phyloP scores from a whole-genome alignment of 495 filamentous ascomycete genomes.

The Penicillium antarcticum region DNA sequence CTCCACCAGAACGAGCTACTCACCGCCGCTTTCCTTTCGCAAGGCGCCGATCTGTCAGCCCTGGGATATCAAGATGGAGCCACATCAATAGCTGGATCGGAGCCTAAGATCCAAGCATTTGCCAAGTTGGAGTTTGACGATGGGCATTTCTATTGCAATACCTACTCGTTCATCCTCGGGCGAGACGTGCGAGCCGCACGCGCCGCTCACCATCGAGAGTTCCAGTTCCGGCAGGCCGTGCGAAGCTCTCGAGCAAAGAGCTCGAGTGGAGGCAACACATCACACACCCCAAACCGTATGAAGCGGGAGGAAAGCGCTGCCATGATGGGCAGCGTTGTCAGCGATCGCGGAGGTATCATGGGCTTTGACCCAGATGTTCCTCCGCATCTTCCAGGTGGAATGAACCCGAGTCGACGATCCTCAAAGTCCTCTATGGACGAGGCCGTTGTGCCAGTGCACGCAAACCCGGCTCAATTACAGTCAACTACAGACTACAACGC shows the following conservation, averaged over 20 bases:
- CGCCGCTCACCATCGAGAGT: constrained; percentile 47
- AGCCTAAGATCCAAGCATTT: constrained; percentile 56
- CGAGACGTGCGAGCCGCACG: constrained; percentile 58
- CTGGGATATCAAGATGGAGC: constrained; percentile 39
- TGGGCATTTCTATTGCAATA: constrained; percentile 71
- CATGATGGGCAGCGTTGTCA: constrained; percentile 51
- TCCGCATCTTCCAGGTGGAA: constrained; percentile 34
- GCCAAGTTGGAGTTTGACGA: constrained; percentile 70
- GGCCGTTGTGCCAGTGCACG: constrained; percentile 36
- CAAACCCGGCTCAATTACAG: constrained; percentile 43
- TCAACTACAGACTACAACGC: constrained; percentile 45
- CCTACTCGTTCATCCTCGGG: constrained; percentile 61
- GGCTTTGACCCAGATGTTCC: constrained; percentile 51
- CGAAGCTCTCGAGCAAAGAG: constrained; percentile 43
- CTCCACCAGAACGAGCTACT: constrained; percentile 43
- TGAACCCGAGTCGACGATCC: constrained; percentile 44
- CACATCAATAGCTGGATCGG: constrained; percentile 40
- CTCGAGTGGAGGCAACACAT: constrained; percentile 44
- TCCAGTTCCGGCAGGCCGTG: constrained; percentile 42
- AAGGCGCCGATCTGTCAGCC: constrained; percentile 37
- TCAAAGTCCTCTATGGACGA: constrained; percentile 45
- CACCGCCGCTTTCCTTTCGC: constrained; percentile 39
- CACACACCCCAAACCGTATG: constrained; percentile 44
- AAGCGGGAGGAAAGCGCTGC: constrained; percentile 45
- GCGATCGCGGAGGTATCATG: constrained; percentile 59